A percentile compares a stretch with the other conserved stretches of the same genome.
Evolutionary conservation across 192 early-diverging fungal species (phyloP).

Genomic region (Mortierella claussenii): DNA sequence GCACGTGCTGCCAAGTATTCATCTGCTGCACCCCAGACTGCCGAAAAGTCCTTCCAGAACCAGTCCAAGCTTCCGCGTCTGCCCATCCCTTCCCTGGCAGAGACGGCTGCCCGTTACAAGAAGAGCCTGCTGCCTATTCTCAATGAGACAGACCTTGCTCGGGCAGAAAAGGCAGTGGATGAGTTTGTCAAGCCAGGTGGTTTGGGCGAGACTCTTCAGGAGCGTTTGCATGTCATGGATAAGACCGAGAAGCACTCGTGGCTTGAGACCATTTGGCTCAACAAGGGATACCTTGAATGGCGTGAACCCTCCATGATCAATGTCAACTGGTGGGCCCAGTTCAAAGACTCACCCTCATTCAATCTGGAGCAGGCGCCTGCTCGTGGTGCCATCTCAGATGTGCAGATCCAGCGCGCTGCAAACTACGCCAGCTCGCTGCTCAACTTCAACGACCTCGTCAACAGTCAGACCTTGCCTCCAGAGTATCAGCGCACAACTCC

Average conservation of each 20-base stretch:
- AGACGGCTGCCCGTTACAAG: conserved; percentile 84
- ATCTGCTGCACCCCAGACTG: conserved; percentile 11
- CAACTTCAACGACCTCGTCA: conserved; percentile 79
- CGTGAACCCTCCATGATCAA: conserved; percentile 87
- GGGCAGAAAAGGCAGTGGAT: conserved; percentile 71
- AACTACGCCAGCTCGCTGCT: conserved; percentile 75
- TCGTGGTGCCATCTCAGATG: conserved; percentile 67
- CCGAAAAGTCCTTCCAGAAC: conserved; percentile 69
- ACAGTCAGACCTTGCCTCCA: conserved; percentile 69
- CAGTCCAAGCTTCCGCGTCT: conserved; percentile 80
- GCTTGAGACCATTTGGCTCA: conserved; percentile 89
- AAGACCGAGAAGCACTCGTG: conserved; percentile 78
- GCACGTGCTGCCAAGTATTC: conserved; percentile 18
- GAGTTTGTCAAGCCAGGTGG: conserved; percentile 76
- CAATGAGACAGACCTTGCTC: conserved; percentile 62
- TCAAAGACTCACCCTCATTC: conserved; percentile 68
- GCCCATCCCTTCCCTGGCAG: conserved; percentile 85
- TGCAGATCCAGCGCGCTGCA: conserved; percentile 85
- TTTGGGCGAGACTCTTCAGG: conserved; percentile 80
- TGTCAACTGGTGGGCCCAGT: conserved; percentile 88
- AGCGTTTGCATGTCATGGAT: conserved; percentile 76
- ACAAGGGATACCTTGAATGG: conserved; percentile 87
- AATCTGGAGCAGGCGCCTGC: conserved; percentile 51
- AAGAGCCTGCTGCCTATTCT: conserved; percentile 76
- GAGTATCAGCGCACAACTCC: conserved; percentile 77